Percentiles rank a stretch among this genome's conserved stretches.
Conservation (phyloP, 2,329 filamentous ascomycete species). For the Lecanoromycetidae sp. region DNA sequence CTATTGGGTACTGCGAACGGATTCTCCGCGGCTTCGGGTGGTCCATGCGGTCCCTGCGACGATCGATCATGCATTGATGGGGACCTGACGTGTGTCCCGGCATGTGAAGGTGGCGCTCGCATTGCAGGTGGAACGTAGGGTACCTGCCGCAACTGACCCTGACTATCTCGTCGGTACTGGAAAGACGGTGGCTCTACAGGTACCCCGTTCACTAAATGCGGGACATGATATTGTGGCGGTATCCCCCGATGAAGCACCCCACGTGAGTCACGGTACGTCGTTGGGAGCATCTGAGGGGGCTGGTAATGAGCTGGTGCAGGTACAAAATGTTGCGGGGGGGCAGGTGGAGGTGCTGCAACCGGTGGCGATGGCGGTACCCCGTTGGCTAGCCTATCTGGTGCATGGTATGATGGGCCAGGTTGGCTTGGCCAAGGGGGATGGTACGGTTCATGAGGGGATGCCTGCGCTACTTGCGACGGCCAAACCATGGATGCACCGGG, state of each 20-base stretch:
- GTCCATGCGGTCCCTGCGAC: conserved; percentile 26
- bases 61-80: conserved; percentile 25
- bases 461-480: conserved; percentile 8
- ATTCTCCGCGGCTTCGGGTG: conserved; percentile 35
- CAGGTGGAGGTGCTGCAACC: conserved; percentile 22
- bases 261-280: conserved; percentile 32
- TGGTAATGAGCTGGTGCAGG: conserved; percentile 40
- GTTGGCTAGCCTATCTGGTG: conserved; percentile 3
- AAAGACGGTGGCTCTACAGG: conserved; percentile 18
- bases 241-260: conserved; percentile 22
- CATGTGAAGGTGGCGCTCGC: not conserved
- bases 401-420: not conserved
- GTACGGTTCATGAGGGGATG: conserved; percentile 3
- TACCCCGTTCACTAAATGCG: conserved; percentile 25
- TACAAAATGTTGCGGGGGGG: conserved; percentile 40
- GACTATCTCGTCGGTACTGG: conserved; percentile 13
- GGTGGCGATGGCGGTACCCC: conserved; percentile 8
- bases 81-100: conserved; percentile 18
- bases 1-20: conserved; percentile 35
- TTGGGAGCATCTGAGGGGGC: conserved; percentile 38
- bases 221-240: conserved; percentile 19
- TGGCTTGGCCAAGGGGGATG: conserved; percentile 1
- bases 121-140: conserved; percentile 11
- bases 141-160: conserved; percentile 9
- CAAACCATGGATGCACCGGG: not conserved